phyloP scores from a whole-genome alignment of 2,329 filamentous ascomycete species.

The Mycogone perniciosa region DNA sequence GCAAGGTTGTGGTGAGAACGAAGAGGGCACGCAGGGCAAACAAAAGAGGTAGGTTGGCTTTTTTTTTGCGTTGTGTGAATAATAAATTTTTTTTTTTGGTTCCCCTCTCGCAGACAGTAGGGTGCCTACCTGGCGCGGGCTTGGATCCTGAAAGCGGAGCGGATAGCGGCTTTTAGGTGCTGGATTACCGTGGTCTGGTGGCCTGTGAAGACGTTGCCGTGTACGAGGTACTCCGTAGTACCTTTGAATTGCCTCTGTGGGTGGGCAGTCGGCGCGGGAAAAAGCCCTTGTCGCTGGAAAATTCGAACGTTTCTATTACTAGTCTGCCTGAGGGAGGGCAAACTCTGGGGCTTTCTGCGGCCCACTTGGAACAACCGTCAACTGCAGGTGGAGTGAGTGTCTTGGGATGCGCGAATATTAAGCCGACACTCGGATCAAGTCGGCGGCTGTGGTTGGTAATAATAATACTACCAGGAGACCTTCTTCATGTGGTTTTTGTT shows the following conservation, averaged over 20 bases:
- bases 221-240: no score
- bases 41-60: conserved; percentile 23
- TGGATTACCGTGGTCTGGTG: background rate
- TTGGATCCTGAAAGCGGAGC: conserved; percentile 1
- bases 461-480: background rate
- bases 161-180: background rate
- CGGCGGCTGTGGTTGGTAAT: conserved; percentile 1
- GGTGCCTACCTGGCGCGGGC: conserved; percentile 9
- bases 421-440: conserved; percentile 10
- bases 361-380: conserved; percentile 8
- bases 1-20: conserved; percentile 21
- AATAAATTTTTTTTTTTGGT: conserved; percentile 35
- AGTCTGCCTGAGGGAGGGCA: conserved; percentile 1
- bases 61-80: conserved; percentile 34
- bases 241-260: background rate
- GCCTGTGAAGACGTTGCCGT: no score
- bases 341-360: conserved; percentile 2
- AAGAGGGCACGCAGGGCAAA: conserved; percentile 24
- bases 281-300: background rate
- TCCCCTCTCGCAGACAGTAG: conserved; percentile 17
- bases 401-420: conserved; percentile 11
- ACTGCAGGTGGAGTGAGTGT: conserved; percentile 4
- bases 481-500: background rate
- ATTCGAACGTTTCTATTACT: background rate
- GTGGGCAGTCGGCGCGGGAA: background rate